Evolutionary conservation across 2,329 filamentous ascomycete genomes (phyloP).

Genomic region (Verticillium zaregamsianum): DNA sequence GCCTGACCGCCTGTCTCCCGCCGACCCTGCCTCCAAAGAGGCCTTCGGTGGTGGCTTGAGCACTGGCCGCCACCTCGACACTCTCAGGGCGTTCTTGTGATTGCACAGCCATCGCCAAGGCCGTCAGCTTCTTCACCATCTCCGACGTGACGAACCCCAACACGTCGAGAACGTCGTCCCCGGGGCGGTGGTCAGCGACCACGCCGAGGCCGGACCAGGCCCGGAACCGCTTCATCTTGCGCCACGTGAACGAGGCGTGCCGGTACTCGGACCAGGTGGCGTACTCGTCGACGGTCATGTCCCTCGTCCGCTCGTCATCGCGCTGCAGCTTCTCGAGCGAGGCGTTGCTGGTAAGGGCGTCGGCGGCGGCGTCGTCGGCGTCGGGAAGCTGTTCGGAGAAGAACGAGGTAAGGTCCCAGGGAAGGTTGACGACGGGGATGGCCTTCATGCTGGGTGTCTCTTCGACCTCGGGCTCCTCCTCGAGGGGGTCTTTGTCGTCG

Average conservation of each 20-base stretch:
- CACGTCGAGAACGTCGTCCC: slow-evolving; percentile 15
- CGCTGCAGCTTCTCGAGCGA: slow-evolving; percentile 10
- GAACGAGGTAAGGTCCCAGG: slow-evolving; percentile 12
- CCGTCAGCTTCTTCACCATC: slow-evolving; percentile 14
- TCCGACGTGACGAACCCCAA: slow-evolving; percentile 16
- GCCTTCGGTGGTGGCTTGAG: slow-evolving; percentile 59
- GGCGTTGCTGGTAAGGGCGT: slow-evolving; percentile 4
- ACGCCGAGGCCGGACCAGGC: slow-evolving; percentile 15
- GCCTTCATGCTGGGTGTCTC: background rate
- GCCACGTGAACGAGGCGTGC: slow-evolving; percentile 16
- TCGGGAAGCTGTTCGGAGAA: slow-evolving; percentile 9
- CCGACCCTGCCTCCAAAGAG: slow-evolving; percentile 88
- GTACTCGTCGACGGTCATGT: slow-evolving; percentile 17
- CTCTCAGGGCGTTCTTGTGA: slow-evolving; percentile 18
- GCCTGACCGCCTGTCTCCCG: slow-evolving; percentile 82
- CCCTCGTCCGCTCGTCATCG: slow-evolving; percentile 12
- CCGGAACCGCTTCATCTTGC: slow-evolving; percentile 15
- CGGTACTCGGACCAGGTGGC: slow-evolving; percentile 16
- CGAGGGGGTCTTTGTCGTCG: slow-evolving; percentile 10
- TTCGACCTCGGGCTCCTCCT: slow-evolving; percentile 9
- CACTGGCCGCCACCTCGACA: slow-evolving; percentile 45
- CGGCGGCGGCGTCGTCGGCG: slow-evolving; percentile 4
- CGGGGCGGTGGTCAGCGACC: slow-evolving; percentile 12
- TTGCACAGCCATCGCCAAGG: slow-evolving; percentile 8
- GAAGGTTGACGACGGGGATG: slow-evolving; percentile 7